These are phyloP conservation scores for Aureobasidium sp. DNA, from an alignment of 2,329 filamentous ascomycete genomes.

Conservation along the genomic window DNA sequence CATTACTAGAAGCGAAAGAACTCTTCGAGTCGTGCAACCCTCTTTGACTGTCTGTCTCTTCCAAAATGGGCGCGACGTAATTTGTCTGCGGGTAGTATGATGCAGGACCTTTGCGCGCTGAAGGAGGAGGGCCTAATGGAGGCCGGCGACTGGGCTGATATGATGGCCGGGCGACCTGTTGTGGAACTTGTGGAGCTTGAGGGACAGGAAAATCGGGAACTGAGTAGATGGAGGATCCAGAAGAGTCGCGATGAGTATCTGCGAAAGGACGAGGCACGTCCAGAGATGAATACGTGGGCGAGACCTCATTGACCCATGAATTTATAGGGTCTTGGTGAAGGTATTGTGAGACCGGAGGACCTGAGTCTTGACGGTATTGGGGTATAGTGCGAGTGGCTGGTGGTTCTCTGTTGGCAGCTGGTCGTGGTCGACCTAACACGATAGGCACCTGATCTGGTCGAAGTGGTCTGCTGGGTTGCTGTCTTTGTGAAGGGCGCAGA, in stretches of 20 bases:
- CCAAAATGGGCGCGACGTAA: constrained; percentile 43
- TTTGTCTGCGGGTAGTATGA: constrained; percentile 44
- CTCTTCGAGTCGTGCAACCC: constrained; percentile 29
- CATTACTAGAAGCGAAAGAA: constrained; percentile 44
- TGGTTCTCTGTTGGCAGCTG: constrained; percentile 18
- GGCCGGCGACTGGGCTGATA: constrained; percentile 30
- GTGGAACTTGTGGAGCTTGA: constrained; percentile 23
- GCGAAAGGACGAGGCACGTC: constrained; percentile 31
- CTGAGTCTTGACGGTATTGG: constrained; percentile 10
- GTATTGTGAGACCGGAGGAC: not conserved
- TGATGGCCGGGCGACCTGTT: constrained; percentile 25
- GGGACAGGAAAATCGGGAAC: constrained; percentile 38
- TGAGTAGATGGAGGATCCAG: constrained; percentile 33
- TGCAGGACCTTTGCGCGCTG: constrained; percentile 40
- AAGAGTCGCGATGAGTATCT: constrained; percentile 32
- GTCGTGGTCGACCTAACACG: constrained; percentile 3
- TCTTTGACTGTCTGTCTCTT: constrained; percentile 36
- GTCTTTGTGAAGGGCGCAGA: constrained; percentile 14
- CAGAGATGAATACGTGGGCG: constrained; percentile 25
- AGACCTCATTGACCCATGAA: constrained; percentile 21
- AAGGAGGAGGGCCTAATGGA: constrained; percentile 43
- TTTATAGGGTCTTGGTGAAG: constrained; percentile 10
- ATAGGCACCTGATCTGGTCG: constrained; percentile 19
- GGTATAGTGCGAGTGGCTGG: constrained; percentile 12
- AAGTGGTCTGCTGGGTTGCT: constrained; percentile 25